Base-by-base conservation (phyloP, 2,329 filamentous ascomycete genomes). In the Sarocladiaceae sp. region DNA sequence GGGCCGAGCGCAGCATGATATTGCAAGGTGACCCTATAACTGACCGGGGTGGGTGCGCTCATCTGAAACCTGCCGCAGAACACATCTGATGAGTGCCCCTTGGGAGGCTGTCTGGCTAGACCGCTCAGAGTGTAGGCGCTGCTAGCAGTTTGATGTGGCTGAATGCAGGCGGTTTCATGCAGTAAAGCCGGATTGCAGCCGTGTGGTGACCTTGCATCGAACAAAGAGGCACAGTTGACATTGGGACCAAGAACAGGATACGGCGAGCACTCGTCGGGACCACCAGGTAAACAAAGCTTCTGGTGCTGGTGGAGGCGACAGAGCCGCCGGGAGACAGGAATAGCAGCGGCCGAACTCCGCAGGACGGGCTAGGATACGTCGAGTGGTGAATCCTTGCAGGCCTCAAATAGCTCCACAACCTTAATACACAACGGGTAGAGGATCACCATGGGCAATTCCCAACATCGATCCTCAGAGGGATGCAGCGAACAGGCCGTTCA, bases 1-100 rank as follows among this genome's bases (percentile, higher is more conserved):
- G n/a, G n/a, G n/a, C n/a, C n/a, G n/a, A n/a, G n/a, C n/a, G n/a
- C n/a, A n/a, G n/a, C n/a, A n/a, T n/a, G n/a, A n/a, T n/a, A n/a
- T n/a, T n/a, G n/a, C 40, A 26, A 26, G 40, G 22, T 44, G 40
- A 44, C 40, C 40, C 40, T 28, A 26, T 28, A 28, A 44, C 7
- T 44, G 40, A 26, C 40, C 10, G 20, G 37, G 37, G 37, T 20
- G 23, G 40, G 13, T 26, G 40, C n/a, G 18, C 22, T 44, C 22
- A 44, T 44, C 40, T 48, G 44, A 48, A 48, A 48, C 44, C n/a
- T 48, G 44, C 44, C 44, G 25, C 44, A 48, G 28, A 33, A 33
- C 25, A 48, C 40, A 20, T 26, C 11, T n/a, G 22, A 46, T 26
- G 25, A 6, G 6, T 25, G 13, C 44, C 40, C 40, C 40, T 18